Percentiles rank a stretch among this genome's conserved stretches.
These are phyloP conservation scores for Citrullus colocynthis DNA, from an alignment of 306 rosid species.

Conservation along the genomic window DNA sequence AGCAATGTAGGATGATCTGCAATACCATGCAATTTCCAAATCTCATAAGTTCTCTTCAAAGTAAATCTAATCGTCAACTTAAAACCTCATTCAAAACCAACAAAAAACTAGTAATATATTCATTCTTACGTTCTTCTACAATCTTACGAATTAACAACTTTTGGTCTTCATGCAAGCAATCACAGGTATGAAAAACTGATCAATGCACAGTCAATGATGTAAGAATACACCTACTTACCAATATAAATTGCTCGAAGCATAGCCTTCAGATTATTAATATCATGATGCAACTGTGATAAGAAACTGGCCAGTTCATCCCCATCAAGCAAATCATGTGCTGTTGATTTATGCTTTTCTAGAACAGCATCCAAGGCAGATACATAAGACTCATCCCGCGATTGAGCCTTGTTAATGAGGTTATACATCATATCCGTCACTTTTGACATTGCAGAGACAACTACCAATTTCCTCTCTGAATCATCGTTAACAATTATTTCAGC, in stretches of 20 bases:
- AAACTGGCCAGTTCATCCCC: slow-evolving; percentile 62
- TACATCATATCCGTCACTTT: slow-evolving; percentile 97
- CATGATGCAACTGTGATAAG: slow-evolving; percentile 54
- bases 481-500: slow-evolving; percentile 57
- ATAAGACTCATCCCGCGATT: slow-evolving; percentile 73
- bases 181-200: neutral
- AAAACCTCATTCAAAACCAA: neutral
- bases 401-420: slow-evolving; percentile 80
- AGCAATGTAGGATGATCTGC: neutral
- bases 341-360: slow-evolving; percentile 64
- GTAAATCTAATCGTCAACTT: neutral
- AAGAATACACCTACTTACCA: slow-evolving; percentile 23
- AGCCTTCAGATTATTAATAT: slow-evolving; percentile 71
- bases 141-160: neutral
- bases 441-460: slow-evolving; percentile 93
- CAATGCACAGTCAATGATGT: neutral
- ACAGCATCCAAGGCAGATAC: slow-evolving; percentile 66
- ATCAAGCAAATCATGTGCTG: slow-evolving; percentile 74
- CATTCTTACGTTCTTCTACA: neutral
- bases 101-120: neutral
- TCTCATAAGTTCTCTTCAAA: neutral
- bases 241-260: slow-evolving; percentile 98
- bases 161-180: neutral
- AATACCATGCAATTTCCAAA: neutral
- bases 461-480: slow-evolving; percentile 72